Percentiles rank a stretch among this genome's conserved stretches.
phyloP scores from a whole-genome alignment of 2,329 filamentous ascomycete species.

The Apiospora rasikravindrae region DNA sequence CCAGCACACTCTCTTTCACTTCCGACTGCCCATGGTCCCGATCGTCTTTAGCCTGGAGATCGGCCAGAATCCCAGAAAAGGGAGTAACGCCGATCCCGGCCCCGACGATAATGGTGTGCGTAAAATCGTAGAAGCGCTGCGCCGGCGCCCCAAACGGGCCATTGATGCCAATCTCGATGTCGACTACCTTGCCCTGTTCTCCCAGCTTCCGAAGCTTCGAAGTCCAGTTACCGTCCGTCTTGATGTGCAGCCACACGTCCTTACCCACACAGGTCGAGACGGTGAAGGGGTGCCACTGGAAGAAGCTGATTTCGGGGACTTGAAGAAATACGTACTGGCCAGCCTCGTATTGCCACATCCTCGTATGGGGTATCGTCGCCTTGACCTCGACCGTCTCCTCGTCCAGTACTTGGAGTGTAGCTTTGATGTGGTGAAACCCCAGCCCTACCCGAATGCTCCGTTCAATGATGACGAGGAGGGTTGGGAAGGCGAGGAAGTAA shows the following conservation, averaged over 20 bases:
- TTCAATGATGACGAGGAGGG: constrained; percentile 55
- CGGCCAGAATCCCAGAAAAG: constrained; percentile 61
- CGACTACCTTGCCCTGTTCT: constrained; percentile 36
- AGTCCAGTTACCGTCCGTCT: constrained; percentile 64
- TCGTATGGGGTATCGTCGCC: constrained; percentile 51
- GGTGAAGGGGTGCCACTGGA: constrained; percentile 66
- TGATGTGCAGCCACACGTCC: constrained; percentile 61
- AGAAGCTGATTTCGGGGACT: constrained; percentile 56
- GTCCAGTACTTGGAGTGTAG: constrained; percentile 54
- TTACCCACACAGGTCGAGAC: constrained; percentile 59
- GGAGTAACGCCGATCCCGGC: constrained; percentile 64
- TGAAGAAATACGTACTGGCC: constrained; percentile 64
- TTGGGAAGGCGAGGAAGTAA: constrained; percentile 60
- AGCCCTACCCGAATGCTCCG: constrained; percentile 49
- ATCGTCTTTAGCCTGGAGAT: constrained; percentile 52
- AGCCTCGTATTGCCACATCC: constrained; percentile 59
- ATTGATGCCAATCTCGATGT: constrained; percentile 58
- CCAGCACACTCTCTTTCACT: not conserved
- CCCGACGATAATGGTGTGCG: constrained; percentile 60
- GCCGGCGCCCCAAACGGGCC: constrained; percentile 64
- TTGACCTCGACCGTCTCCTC: constrained; percentile 58
- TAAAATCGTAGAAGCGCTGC: constrained; percentile 63
- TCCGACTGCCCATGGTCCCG: constrained; percentile 25
- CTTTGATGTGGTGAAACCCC: constrained; percentile 55
- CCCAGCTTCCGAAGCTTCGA: constrained; percentile 49